phyloP scores from a whole-genome alignment of 371 early-diverging fungal species.

The Catenaria anguillulae region DNA sequence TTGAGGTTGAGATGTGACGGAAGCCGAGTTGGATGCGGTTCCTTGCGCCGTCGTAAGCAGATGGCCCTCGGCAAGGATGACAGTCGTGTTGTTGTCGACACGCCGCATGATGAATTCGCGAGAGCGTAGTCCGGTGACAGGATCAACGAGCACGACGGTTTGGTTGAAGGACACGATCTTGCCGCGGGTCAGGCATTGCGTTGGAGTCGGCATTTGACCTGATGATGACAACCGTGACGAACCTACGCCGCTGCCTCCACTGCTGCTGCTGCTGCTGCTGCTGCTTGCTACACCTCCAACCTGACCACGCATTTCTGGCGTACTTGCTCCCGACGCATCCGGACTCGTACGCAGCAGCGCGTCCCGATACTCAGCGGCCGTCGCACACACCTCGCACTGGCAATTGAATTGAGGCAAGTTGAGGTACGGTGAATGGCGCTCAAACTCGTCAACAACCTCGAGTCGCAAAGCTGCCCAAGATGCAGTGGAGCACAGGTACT shows the following conservation, averaged over 20 bases:
- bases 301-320: no score
- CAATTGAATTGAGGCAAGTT: background rate
- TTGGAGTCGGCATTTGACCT: no score
- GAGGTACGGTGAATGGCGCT: background rate
- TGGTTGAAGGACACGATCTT: conserved; percentile 1
- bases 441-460: conserved; percentile 4
- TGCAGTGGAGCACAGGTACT: background rate
- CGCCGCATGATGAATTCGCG: conserved; percentile 58
- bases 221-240: no score
- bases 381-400: background rate
- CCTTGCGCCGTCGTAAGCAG: background rate
- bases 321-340: no score
- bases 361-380: background rate
- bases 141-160: conserved; percentile 46
- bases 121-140: conserved; percentile 44
- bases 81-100: conserved; percentile 56
- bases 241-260: no score
- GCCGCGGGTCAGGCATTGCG: background rate
- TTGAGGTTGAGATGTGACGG: no score
- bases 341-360: background rate
- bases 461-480: background rate
- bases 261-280: no score
- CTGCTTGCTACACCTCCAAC: background rate
- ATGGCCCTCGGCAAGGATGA: conserved; percentile 7
- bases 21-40: no score